phyloP scores from a whole-genome alignment of 352 stramenopile genomes.

The Phytophthora sansomeana region DNA sequence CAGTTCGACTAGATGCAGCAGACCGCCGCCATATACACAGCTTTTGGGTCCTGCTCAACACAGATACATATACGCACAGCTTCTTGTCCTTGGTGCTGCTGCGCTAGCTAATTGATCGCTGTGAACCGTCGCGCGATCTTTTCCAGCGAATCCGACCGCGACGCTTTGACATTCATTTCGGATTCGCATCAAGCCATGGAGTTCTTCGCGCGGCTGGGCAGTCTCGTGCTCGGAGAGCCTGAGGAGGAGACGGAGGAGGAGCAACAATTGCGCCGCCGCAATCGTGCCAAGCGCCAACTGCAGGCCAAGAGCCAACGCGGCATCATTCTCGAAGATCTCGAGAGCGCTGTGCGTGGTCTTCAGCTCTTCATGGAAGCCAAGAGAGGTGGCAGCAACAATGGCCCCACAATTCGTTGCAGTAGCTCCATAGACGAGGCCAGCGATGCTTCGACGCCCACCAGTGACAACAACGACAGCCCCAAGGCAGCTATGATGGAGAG shows the following conservation, averaged over 20 bases:
- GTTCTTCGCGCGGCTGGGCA: slow-evolving; percentile 62
- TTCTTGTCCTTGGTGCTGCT: neutral
- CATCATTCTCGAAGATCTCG: slow-evolving; percentile 84
- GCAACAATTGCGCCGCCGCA: slow-evolving; percentile 49
- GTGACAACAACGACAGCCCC: slow-evolving; percentile 23
- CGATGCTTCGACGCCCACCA: slow-evolving; percentile 14
- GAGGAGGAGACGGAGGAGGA: slow-evolving; percentile 68
- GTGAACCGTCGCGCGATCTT: slow-evolving; percentile 21
- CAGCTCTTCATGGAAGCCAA: slow-evolving; percentile 62
- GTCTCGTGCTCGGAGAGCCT: slow-evolving; percentile 53
- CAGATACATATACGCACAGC: slow-evolving; percentile 21
- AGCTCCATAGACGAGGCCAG: slow-evolving; percentile 27
- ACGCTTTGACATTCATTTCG: slow-evolving; percentile 19
- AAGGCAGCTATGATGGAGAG: slow-evolving; percentile 74
- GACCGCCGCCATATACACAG: neutral
- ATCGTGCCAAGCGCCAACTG: slow-evolving; percentile 65
- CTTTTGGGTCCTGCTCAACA: neutral
- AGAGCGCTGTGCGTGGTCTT: slow-evolving; percentile 67
- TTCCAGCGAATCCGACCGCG: slow-evolving; percentile 4
- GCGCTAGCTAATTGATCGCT: neutral
- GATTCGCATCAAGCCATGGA: slow-evolving; percentile 52
- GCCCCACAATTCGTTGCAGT: slow-evolving; percentile 11
- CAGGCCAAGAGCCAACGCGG: slow-evolving; percentile 79
- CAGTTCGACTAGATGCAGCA: slow-evolving; percentile 64
- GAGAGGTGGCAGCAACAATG: slow-evolving; percentile 11